Percentiles rank a stretch among this genome's conserved stretches.
Evolutionary conservation across 192 early-diverging fungal species (phyloP).

Genomic region (Coemansia reversa): DNA sequence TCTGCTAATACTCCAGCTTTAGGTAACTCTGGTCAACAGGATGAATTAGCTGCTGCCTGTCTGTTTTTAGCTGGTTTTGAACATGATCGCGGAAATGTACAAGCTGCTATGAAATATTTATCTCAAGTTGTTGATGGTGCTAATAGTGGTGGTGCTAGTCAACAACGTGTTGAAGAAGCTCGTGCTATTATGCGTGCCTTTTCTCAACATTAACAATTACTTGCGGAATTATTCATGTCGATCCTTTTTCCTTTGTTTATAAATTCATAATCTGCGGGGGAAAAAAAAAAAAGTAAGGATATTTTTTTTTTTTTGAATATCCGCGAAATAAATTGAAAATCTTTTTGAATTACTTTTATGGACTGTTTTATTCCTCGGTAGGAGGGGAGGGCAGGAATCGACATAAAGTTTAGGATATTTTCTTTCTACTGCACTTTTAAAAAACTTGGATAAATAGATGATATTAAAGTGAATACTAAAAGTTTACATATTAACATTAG

Average conservation of each 20-base stretch:
- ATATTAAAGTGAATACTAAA: no score
- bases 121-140: slow-evolving; percentile 38
- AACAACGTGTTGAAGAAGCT: slow-evolving; percentile 39
- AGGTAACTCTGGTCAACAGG: slow-evolving; percentile 19
- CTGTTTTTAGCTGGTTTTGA: slow-evolving; percentile 46
- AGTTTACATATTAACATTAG: no score
- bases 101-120: slow-evolving; percentile 33
- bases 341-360: background rate
- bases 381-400: no score
- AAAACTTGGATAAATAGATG: no score
- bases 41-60: slow-evolving; percentile 47
- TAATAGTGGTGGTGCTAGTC: slow-evolving; percentile 21
- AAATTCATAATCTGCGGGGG: background rate
- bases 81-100: slow-evolving; percentile 30
- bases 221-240: no score
- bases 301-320: slow-evolving; percentile 3
- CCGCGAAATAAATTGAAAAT: background rate
- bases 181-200: slow-evolving; percentile 43
- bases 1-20: background rate
- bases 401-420: no score
- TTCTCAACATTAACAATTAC: slow-evolving; percentile 1
- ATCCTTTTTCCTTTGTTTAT: background rate
- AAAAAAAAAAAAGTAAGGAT: slow-evolving; percentile 12
- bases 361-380: no score
- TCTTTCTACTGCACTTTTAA: no score